A percentile compares a stretch with the other conserved stretches of the same genome.
Conservation (phyloP, 352 stramenopile species). For the Globisporangium paroecandrum region DNA sequence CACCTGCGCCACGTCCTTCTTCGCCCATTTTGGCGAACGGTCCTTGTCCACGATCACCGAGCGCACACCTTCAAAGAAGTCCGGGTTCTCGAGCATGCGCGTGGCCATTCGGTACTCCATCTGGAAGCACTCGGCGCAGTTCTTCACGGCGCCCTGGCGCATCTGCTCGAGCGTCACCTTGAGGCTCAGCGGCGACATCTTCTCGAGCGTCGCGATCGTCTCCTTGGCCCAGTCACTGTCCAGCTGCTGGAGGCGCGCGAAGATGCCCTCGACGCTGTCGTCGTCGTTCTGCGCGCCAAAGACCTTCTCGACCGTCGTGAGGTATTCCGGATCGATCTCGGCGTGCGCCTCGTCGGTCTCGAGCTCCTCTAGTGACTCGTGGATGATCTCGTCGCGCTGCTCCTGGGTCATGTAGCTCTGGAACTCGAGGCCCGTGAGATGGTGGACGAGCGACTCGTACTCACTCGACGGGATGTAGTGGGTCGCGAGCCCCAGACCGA, state of each 20-base stretch:
- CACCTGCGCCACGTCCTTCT: slow-evolving; percentile 57
- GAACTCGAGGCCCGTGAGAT: slow-evolving; percentile 82
- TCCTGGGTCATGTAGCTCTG: slow-evolving; percentile 64
- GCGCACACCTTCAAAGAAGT: slow-evolving; percentile 97
- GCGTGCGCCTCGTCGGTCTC: slow-evolving; percentile 84
- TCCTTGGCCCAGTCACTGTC: slow-evolving; percentile 70
- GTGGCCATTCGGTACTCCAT: slow-evolving; percentile 92
- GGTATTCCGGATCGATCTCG: slow-evolving; percentile 74
- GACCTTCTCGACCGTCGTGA: slow-evolving; percentile 68
- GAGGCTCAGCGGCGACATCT: slow-evolving; percentile 92
- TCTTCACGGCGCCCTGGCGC: slow-evolving; percentile 81
- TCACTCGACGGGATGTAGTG: slow-evolving; percentile 92
- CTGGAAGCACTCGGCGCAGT: slow-evolving; percentile 89
- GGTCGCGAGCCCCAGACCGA: slow-evolving; percentile 94
- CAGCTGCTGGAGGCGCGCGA: slow-evolving; percentile 48
- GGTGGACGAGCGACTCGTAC: slow-evolving; percentile 86
- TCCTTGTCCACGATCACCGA: slow-evolving; percentile 97
- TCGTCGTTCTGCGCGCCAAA: slow-evolving; percentile 75
- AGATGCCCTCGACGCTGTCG: slow-evolving; percentile 74
- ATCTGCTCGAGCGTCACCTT: slow-evolving; percentile 95
- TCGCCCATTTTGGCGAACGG: slow-evolving; percentile 89
- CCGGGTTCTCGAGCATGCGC: slow-evolving; percentile 84
- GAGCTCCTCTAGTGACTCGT: slow-evolving; percentile 70
- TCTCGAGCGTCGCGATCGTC: slow-evolving; percentile 81
- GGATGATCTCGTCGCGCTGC: slow-evolving; percentile 83